Base-by-base conservation (phyloP, 2,329 filamentous ascomycete species). In the Microcyclospora tardicrescens region DNA sequence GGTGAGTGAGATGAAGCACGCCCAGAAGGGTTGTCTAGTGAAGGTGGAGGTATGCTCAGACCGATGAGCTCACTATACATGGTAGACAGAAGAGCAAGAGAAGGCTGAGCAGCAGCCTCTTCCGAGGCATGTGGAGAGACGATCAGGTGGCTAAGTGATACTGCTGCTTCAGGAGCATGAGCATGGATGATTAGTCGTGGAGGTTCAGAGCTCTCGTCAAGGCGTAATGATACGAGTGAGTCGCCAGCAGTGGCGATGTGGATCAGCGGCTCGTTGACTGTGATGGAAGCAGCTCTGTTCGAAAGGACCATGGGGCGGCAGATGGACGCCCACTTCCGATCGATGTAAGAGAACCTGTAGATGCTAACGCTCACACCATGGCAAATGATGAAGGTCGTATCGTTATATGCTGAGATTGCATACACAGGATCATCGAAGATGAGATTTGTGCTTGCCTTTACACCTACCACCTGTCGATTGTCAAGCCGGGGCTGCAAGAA, bases 191-290 rank as follows among this genome's bases (percentile, higher is more conserved):
- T 28, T 11, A 53, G 42, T 5, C 50, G 48, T 3, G 53, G 47
- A 27, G 54, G 52, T 2, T 46, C 44, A 8, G 55, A 54, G 28
- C 54, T 50, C 4, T 36, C 52, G 47, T 37, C 60, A 53, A 70
- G 52, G 41, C 64, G 55, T 29, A 69, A 64, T 15, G 67, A 61
- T 24, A 71, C 55, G 10, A 75, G 60, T 0, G 73, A 77, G 44
- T 77, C 68, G 30, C 61, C 56, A 2, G 63, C 55, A 1, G 72
- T 77, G 1, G 73, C 69, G 34, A 77, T 61, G 43, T 73, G 69
- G 19, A 79, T 63, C 16, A 65, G 62, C 1, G 61, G 57, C 2
- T 29, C 33, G 8, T 60, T 56, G 11, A 67, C 61, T 1, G 68
- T 68, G 32, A 77, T 60, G 6, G 68, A 62, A 6, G 71, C 57